Evolutionary conservation across 441 rosid species (phyloP).

Genomic region (Lepidium campestre): DNA sequence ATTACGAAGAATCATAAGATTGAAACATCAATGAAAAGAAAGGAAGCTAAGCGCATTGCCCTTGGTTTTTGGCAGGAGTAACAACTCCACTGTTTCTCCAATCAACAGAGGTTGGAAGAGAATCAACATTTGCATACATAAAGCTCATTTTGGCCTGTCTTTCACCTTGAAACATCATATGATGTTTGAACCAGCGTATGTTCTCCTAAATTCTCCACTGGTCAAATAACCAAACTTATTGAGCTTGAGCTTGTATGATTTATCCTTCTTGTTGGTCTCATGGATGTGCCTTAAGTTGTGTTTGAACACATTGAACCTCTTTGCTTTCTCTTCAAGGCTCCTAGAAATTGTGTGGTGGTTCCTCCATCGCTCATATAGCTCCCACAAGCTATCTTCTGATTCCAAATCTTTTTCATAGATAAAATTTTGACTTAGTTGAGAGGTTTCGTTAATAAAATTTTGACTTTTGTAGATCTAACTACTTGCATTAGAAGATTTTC

Average conservation of each 20-base stretch:
- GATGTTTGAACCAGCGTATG: constrained; percentile 31
- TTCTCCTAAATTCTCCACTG: constrained; percentile 25
- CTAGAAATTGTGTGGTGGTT: constrained; percentile 50
- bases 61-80: constrained; percentile 40
- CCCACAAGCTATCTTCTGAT: constrained; percentile 59
- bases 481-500: no score
- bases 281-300: constrained; percentile 32
- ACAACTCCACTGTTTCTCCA: constrained; percentile 51
- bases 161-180: constrained; percentile 16
- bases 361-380: constrained; percentile 74
- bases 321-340: constrained; percentile 28
- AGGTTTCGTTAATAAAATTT: no score
- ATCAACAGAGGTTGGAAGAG: constrained; percentile 32
- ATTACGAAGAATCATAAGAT: no score
- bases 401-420: constrained; percentile 54
- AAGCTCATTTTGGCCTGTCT: constrained; percentile 4
- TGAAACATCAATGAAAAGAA: background rate
- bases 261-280: constrained; percentile 30
- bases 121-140: constrained; percentile 29
- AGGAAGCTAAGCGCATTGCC: constrained; percentile 33
- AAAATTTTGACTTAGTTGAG: no score
- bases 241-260: constrained; percentile 33
- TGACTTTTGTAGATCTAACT: no score
- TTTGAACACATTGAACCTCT: constrained; percentile 37
- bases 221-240: constrained; percentile 39